A percentile compares a stretch with the other conserved stretches of the same genome.
Evolutionary conservation across 805 yeast species (phyloP).

Genomic region (Candida methanosorbosa): DNA sequence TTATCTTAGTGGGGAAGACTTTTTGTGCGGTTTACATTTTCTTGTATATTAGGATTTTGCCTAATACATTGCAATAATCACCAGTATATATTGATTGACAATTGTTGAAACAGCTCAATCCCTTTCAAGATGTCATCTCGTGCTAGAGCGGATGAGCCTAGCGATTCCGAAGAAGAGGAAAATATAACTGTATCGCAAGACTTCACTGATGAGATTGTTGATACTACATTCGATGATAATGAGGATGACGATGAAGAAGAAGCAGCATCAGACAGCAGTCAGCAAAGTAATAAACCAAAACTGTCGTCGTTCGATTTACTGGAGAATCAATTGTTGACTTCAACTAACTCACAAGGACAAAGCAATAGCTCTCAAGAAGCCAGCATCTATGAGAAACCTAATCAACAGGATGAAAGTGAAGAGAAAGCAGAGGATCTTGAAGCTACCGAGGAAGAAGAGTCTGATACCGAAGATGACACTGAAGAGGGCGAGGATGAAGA

Average conservation of each 20-base stretch:
- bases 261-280: constrained; percentile 2
- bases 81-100: too few relatives aligned
- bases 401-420: background rate
- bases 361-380: too few relatives aligned
- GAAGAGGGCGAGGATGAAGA: constrained; percentile 19
- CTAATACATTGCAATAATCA: too few relatives aligned
- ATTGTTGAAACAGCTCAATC: too few relatives aligned
- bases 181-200: background rate
- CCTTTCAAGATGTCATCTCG: too few relatives aligned
- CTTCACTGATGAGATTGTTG: constrained; percentile 15
- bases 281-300: constrained; percentile 5
- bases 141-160: too few relatives aligned
- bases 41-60: too few relatives aligned
- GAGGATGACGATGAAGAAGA: background rate
- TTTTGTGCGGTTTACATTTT: too few relatives aligned
- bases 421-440: constrained; percentile 18
- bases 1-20: too few relatives aligned
- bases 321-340: constrained; percentile 5
- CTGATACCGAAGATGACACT: constrained; percentile 2
- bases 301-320: too few relatives aligned
- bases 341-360: background rate
- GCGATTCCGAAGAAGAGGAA: background rate
- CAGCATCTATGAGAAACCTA: too few relatives aligned
- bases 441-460: constrained; percentile 14
- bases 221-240: constrained; percentile 15